phyloP scores from a whole-genome alignment of 768 basidiomycete genomes.

The Boletus rubescentipes region DNA sequence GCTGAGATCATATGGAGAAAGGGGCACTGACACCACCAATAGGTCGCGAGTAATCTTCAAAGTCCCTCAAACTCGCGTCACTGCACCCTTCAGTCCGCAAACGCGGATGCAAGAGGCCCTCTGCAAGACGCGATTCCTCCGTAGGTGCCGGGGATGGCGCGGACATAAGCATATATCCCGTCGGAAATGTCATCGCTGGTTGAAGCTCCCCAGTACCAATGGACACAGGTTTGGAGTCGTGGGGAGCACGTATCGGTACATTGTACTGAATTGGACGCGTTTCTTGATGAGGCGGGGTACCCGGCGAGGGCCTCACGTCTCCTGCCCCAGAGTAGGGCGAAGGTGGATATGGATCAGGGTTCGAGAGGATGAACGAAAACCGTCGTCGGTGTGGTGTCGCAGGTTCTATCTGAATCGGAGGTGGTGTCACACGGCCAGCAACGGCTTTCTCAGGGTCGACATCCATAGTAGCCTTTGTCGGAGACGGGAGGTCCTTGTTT shows the following conservation, averaged over 20 bases:
- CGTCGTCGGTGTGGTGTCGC: slow-evolving; percentile 21
- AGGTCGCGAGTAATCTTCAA: slow-evolving; percentile 35
- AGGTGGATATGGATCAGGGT: slow-evolving; percentile 28
- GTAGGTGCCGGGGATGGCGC: slow-evolving; percentile 27
- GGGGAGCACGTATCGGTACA: not conserved
- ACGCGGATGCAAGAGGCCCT: slow-evolving; percentile 33
- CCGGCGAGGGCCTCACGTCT: not conserved
- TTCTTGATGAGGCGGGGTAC: not conserved
- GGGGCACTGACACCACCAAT: slow-evolving; percentile 29
- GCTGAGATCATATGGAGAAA: not conserved
- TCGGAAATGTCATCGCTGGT: not conserved
- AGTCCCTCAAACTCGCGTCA: slow-evolving; percentile 29
- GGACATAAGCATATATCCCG: not conserved
- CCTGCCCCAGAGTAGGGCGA: slow-evolving; percentile 16
- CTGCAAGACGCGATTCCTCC: slow-evolving; percentile 24
- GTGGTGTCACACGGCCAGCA: slow-evolving; percentile 10
- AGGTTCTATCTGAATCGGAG: slow-evolving; percentile 12
- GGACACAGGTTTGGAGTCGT: not conserved
- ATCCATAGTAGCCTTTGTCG: slow-evolving; percentile 5
- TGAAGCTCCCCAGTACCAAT: not conserved
- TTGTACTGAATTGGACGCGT: not conserved
- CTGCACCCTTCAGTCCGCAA: slow-evolving; percentile 24
- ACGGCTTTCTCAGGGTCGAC: slow-evolving; percentile 15
- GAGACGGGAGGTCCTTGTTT: slow-evolving; percentile 19
- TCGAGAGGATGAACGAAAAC: slow-evolving; percentile 33